Evolutionary conservation across 1,284 basidiomycete species (phyloP), one percentile per base, ranked within the genome.

Genomic region (Inonotus obliquus): DNA sequence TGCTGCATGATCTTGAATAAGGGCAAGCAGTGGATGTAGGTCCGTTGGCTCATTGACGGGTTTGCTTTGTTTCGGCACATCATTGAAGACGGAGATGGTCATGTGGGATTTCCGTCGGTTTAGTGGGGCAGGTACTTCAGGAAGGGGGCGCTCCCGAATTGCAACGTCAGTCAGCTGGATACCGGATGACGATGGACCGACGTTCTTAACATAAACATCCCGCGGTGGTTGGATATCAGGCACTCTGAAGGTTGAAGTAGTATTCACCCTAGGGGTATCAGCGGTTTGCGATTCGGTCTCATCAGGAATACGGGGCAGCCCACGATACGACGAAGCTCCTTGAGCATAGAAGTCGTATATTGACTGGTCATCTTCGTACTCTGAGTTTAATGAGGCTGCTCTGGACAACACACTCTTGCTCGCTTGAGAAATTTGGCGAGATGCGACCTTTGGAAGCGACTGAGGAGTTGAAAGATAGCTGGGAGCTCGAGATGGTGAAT

Each of bases 1-100:
- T 32, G 72, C 69, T 35, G 73, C 70, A 45, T 73, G 73, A 19
- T 74, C 73, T 56, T 75, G 76, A 4, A 63, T 60, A 11, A 63
- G 38, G 27, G 58, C 27, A n/a, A 60, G 44, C 6, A 63, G 38
- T 11, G 62, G 58, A 41, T 60, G 59, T 4, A 38, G 38, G 23
- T 37, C 56, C 11, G 7, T 45, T 9, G n/a, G 10, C 21, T 19
- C 27, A 51, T 57, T 39, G 37, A 21, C 41, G 53, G 19, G 56
- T 35, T 39, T 44, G 49, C 3, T n/a, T n/a, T 38, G 48, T 29
- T 14, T 49, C 23, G 48, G 48, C 9, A 2, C 23, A 49, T 10
- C 48, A 49, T n/a, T 14, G 19, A 7, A 41, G 7, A 27, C 25
- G 45, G 27, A 56, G 17, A 21, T 39, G 17, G 13, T 44, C 45